Percentiles rank a stretch among this genome's conserved stretches.
Conservation (phyloP, 306 rosid species). For the Casuarina glauca region DNA sequence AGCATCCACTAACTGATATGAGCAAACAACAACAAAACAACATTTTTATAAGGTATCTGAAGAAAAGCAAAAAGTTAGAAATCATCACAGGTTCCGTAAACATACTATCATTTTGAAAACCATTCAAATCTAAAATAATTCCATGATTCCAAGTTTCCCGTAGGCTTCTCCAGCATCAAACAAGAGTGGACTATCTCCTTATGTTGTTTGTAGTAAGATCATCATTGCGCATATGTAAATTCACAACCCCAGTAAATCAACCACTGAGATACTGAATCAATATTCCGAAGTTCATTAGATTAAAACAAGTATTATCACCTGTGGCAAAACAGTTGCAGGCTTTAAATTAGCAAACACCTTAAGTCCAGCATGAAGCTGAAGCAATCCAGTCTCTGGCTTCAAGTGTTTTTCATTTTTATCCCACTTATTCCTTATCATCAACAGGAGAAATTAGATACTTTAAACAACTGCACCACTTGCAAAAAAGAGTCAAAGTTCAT, state of each 20-base stretch:
- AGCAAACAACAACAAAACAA: slow-evolving; percentile 3
- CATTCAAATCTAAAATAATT: neutral
- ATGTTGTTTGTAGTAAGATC: neutral
- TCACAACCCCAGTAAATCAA: slow-evolving; percentile 3
- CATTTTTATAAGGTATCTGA: neutral
- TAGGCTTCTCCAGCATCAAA: neutral
- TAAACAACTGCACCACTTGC: neutral
- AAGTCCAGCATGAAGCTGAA: slow-evolving; percentile 66
- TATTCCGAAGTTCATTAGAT: neutral
- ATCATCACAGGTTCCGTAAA: neutral
- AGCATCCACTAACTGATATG: slow-evolving; percentile 74
- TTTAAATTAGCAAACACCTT: slow-evolving; percentile 80
- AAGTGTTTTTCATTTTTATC: slow-evolving; percentile 68
- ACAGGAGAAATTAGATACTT: slow-evolving; percentile 1
- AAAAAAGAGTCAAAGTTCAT: neutral
- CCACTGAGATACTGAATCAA: neutral
- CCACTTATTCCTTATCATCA: slow-evolving; percentile 65
- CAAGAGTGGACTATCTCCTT: neutral
- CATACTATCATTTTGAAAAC: neutral
- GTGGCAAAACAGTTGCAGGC: slow-evolving; percentile 75
- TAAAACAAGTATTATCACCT: slow-evolving; percentile 36
- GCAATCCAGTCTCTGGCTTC: slow-evolving; percentile 94
- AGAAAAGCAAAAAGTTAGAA: neutral
- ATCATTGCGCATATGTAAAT: neutral
- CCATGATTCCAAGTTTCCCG: neutral